These are phyloP conservation scores for Dactylis glomerata DNA, from an alignment of 176 grass and related monocot genomes.

Conservation along the genomic window DNA sequence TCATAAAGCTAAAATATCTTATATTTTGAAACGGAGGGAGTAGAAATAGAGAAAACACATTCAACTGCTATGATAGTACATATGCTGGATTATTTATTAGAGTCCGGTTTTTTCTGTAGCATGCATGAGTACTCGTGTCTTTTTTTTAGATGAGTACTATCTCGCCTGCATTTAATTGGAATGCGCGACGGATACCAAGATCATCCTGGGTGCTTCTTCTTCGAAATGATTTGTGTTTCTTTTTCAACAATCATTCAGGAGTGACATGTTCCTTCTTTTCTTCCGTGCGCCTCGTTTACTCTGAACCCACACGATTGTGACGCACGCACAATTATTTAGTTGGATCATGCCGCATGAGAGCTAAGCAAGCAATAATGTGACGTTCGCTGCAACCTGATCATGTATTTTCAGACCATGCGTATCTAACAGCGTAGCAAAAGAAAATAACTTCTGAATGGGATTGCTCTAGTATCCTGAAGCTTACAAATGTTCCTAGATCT, in stretches of 20 bases:
- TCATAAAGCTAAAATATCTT: too few relatives aligned
- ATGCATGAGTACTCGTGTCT: too few relatives aligned
- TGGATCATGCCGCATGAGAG: neutral
- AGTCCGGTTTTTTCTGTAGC: too few relatives aligned
- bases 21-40: too few relatives aligned
- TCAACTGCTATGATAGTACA: too few relatives aligned
- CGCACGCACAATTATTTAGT: slow-evolving; percentile 21
- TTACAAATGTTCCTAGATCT: too few relatives aligned
- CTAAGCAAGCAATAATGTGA: slow-evolving; percentile 12
- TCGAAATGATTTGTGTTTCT: slow-evolving; percentile 24
- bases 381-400: neutral
- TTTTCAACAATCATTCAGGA: slow-evolving; percentile 38
- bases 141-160: too few relatives aligned
- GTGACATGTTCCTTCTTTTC: slow-evolving; percentile 4
- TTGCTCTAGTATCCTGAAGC: neutral
- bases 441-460: neutral
- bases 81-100: too few relatives aligned
- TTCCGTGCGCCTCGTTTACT: neutral
- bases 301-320: slow-evolving; percentile 15
- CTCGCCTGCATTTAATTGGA: neutral
- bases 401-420: neutral
- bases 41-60: too few relatives aligned
- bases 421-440: neutral
- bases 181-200: neutral
- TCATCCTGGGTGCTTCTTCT: neutral